These are phyloP conservation scores for Tricholoma terreum DNA, from an alignment of 768 basidiomycete species.

Conservation along the genomic window DNA sequence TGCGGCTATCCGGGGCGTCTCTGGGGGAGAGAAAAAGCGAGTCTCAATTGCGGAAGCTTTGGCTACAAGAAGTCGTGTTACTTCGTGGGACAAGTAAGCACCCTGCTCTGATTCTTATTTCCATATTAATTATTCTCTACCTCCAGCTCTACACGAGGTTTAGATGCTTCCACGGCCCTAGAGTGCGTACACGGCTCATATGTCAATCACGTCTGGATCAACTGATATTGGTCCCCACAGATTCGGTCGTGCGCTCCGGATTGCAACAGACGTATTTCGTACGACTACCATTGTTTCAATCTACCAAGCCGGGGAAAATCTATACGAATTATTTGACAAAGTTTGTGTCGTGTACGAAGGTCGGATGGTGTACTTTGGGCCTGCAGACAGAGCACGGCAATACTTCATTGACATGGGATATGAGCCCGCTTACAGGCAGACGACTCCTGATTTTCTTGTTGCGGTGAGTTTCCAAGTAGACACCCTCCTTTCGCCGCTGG, in stretches of 20 bases:
- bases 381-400: conserved; percentile 55
- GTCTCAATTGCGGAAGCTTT: conserved; percentile 71
- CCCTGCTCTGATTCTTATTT: not conserved
- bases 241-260: conserved; percentile 58
- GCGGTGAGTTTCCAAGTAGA: conserved; percentile 32
- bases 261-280: conserved; percentile 54
- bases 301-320: conserved; percentile 77
- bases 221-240: not conserved
- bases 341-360: conserved; percentile 77
- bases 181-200: conserved; percentile 31
- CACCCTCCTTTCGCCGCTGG: not conserved
- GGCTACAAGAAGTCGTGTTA: conserved; percentile 55
- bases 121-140: not conserved
- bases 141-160: conserved; percentile 59
- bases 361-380: conserved; percentile 74
- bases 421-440: conserved; percentile 56
- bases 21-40: conserved; percentile 76
- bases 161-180: conserved; percentile 69
- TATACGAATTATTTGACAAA: conserved; percentile 66
- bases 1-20: conserved; percentile 68
- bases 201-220: too few species aligned
- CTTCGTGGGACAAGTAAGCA: conserved; percentile 75
- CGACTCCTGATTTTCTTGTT: conserved; percentile 64
- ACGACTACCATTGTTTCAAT: conserved; percentile 72
- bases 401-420: conserved; percentile 77